Percentiles rank a stretch among this genome's conserved stretches.
Conservation (phyloP, 306 rosid genomes). For the Vigna angularis region DNA sequence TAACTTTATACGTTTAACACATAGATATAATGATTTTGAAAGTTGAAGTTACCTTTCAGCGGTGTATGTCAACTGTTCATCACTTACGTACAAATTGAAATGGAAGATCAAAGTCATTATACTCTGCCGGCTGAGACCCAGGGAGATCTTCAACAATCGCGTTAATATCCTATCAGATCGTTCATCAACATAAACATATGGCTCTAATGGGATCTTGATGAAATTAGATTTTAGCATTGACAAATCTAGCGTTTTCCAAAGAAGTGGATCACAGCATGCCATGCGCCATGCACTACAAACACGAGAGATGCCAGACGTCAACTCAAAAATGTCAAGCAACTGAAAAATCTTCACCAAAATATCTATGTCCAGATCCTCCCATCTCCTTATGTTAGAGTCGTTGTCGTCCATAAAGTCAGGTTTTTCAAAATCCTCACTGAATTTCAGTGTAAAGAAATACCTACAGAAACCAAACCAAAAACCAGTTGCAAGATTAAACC, state of each 20-base stretch:
- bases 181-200: constrained; percentile 72
- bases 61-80: constrained; percentile 76
- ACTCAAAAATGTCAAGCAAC: constrained; percentile 63
- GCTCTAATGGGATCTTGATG: constrained; percentile 81
- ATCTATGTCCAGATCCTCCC: constrained; percentile 80
- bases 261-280: constrained; percentile 76
- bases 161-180: constrained; percentile 64
- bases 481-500: constrained; percentile 25
- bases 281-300: constrained; percentile 78
- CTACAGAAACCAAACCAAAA: constrained; percentile 43
- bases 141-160: constrained; percentile 66
- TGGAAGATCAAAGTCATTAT: constrained; percentile 69
- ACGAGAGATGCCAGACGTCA: constrained; percentile 72
- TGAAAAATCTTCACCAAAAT: constrained; percentile 76
- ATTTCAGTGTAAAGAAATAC: constrained; percentile 33
- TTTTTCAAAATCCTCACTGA: constrained; percentile 45
- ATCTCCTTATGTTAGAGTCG: constrained; percentile 49
- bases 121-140: constrained; percentile 68
- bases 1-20: background rate
- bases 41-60: constrained; percentile 77
- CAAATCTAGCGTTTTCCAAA: constrained; percentile 80
- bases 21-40: background rate
- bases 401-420: constrained; percentile 62
- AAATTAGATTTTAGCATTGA: constrained; percentile 72
- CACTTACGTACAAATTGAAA: constrained; percentile 71